A percentile compares a stretch with the other conserved stretches of the same genome.
Conservation (phyloP, 192 early-diverging fungal genomes). For the Paraglomus brasilianum region DNA sequence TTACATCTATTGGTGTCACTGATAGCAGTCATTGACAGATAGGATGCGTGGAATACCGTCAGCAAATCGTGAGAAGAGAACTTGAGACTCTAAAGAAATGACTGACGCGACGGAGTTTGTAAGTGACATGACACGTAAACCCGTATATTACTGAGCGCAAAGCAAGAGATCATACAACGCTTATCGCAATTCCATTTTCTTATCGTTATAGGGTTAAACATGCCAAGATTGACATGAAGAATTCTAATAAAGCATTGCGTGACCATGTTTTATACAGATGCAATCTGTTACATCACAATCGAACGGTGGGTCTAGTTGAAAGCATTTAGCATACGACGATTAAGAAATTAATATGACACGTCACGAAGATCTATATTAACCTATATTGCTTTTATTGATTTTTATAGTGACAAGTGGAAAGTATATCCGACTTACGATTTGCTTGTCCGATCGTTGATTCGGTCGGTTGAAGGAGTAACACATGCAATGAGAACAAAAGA, state of each 20-base stretch:
- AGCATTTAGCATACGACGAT: neutral
- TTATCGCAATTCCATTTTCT: neutral
- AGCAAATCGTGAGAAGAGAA: conserved; percentile 92
- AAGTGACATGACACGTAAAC: conserved; percentile 32
- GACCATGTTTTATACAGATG: conserved; percentile 98
- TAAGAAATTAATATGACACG: neutral
- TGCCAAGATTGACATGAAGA: conserved; percentile 92
- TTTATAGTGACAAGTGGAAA: conserved; percentile 75
- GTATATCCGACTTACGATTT: conserved; percentile 98
- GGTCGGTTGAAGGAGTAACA: conserved; percentile 94
- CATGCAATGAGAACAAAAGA: conserved; percentile 97
- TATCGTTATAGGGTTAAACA: conserved; percentile 58
- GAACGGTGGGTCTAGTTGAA: conserved; percentile 47
- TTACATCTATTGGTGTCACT: neutral
- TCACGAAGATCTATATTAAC: neutral
- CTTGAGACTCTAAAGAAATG: conserved; percentile 85
- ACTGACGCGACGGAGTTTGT: conserved; percentile 76
- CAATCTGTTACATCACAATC: conserved; percentile 86
- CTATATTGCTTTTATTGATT: too few species aligned
- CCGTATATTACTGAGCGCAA: conserved; percentile 7
- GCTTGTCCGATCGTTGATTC: conserved; percentile 96
- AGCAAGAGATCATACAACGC: neutral
- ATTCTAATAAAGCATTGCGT: conserved; percentile 88
- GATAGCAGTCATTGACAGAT: conserved; percentile 51
- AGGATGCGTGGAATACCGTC: conserved; percentile 81